Base-by-base conservation (phyloP, 1,284 basidiomycete genomes). In the Cystobasidium pallidum region DNA sequence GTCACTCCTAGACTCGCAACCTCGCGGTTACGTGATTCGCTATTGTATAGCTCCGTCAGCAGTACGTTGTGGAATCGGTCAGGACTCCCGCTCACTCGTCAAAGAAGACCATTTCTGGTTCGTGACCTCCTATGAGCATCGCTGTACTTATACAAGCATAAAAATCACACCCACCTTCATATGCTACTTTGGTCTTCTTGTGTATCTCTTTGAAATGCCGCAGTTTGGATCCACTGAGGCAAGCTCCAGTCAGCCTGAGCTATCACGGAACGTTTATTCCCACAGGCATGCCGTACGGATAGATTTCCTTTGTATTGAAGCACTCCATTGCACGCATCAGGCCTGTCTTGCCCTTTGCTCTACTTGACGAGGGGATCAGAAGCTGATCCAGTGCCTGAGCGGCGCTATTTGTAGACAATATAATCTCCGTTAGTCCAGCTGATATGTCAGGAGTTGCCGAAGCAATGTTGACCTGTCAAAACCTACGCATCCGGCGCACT, bases 251-350 rank as follows among this genome's bases (percentile, higher is more conserved):
- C 13, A 39, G 19, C 17, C 39, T 11, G 24, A 11, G 4, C 15
- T 55, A 4, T 19, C 13, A 39, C 13, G 36, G 13, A 39, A 39
- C 28, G 26, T 19, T 6, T 49, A 32, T 24, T 58, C 17, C 6
- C 26, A 24, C 30, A 13, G 24, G 2, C 54, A 1, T 68, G 75
- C 39, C 75, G 86, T 89, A 89, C 10, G 91, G 91, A 77, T 92
- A 94, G 80, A 94, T 92, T 79, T 94, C 91, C 72, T 88, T 81
- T 75, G 90, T 86, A 78, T 91, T 86, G 78, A 95, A 92, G 76
- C 89, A 89, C 15, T 85, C 82, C 68, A 87, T 84, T 0, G 91
- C 89, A 36, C 82, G 80, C 11, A 84, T 82, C 10, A 83, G 80
- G 79, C 76, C 28, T 78, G 80, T n/a, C 82, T 80, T 55, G 78